Evolutionary conservation across 345 rosid genomes (phyloP), one percentile per base, ranked within the genome.

Genomic region (Populus alba): DNA sequence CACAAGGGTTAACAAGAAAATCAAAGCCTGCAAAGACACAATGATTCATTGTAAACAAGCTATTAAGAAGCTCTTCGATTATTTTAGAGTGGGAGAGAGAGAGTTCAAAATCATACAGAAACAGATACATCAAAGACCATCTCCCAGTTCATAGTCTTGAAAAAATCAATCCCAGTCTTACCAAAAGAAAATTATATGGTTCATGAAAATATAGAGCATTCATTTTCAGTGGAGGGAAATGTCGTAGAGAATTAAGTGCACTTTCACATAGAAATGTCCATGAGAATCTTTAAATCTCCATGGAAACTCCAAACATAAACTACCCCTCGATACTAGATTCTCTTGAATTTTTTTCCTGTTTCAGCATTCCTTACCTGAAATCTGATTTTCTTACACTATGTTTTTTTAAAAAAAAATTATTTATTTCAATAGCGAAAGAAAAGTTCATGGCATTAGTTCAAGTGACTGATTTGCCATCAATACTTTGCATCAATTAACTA

Each of bases 1-100:
- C 73, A 91, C 68, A 72, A 97, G 88, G 69, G 98, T 91, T 79
- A 97, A 87, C 86, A 91, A 75, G 91, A 97, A 94, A 68, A 92
- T 78, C 79, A 97, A 66, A 71, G 92, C 99, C 99, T 97, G 90
- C 86, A 80, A 82, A 68, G 7, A 51, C 71, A 78, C 38, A 23
- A 61, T 43, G 57, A 80, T 69, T 73, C 57, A 73, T 35, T 47
- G 41, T 37, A 51, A 75, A 78, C 51, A 29, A 67, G 73, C 22
- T 12, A 11, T 45, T 49, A n/a, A 15, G 23, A 31, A 77, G 74
- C 25, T 33, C 49, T 16, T 70, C 69, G 6, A 68, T 29, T 70
- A n/a, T 20, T 8, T 57, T 0, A 23, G 43, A 27, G 63, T 1
- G 25, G 1, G 69, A 39, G 77, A 20, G n/a, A 39, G 39, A 25